These are phyloP conservation scores for Melampsora abietis-canadensis DNA, from an alignment of 1,284 basidiomycete species.

Conservation along the genomic window DNA sequence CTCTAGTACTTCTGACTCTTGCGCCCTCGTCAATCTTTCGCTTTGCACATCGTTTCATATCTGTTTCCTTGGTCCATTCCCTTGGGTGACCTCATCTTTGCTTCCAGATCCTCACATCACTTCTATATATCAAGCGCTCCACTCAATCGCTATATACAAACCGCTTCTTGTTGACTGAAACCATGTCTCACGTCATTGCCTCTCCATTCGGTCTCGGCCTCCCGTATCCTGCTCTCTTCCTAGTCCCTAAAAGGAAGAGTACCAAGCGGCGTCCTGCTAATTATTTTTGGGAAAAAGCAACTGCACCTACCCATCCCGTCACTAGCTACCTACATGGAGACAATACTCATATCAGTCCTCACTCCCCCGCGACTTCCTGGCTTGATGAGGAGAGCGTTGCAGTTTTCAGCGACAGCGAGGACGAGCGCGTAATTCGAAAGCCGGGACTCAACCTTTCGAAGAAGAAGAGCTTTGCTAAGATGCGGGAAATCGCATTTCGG, in stretches of 20 bases:
- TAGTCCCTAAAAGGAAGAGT: neutral
- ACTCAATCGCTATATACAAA: no score
- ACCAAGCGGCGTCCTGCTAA: conserved; percentile 13
- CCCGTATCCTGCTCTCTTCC: conserved; percentile 4
- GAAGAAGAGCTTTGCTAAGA: conserved; percentile 12
- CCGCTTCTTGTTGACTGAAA: neutral
- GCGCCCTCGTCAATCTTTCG: no score
- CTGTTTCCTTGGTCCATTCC: no score
- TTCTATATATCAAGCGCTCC: no score
- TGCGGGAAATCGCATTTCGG: conserved; percentile 8
- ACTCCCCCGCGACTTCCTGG: neutral
- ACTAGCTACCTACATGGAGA: neutral
- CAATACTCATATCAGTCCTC: neutral
- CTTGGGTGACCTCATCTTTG: no score
- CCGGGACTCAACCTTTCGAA: neutral
- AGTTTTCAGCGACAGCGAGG: conserved; percentile 34
- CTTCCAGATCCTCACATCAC: no score
- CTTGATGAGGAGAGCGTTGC: conserved; percentile 14
- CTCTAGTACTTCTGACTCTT: no score
- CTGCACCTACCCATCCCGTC: neutral
- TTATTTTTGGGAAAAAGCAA: conserved; percentile 36
- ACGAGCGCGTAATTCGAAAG: neutral
- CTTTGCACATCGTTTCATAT: no score
- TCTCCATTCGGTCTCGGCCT: conserved; percentile 4
- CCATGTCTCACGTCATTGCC: conserved; percentile 6